Base-by-base conservation (phyloP, 2,329 filamentous ascomycete genomes). In the Aureobasidium pullulans region DNA sequence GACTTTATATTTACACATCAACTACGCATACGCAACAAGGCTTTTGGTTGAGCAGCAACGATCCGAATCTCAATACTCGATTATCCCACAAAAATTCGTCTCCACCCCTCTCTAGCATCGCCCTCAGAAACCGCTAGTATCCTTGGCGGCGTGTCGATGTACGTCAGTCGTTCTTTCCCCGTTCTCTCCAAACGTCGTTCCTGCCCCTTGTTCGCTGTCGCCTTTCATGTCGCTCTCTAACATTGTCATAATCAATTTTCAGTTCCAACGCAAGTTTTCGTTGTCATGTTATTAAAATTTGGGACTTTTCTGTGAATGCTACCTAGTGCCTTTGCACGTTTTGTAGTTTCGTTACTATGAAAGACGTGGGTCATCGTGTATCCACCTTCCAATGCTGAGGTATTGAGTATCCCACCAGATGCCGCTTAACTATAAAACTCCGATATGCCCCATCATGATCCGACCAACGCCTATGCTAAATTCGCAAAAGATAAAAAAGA, bases 381-480 rank as follows among this genome's bases (percentile, higher is more conserved):
- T 57, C 32, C 53, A 37, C 53, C 40, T 31, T 13, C 53, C 31
- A 29, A 57, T 57, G 53, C 52, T 42, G 31, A 43, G 36, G 29
- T 53, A 53, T 54, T 15, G 28, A 57, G 47, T 61, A 34, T 58
- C 31, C 54, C 54, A 42, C 46, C 60, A n/a, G 11, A 58, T 61
- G 60, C 60, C 52, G 49, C 50, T 8, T 44, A 16, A 15, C 11
- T 1, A 34, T 31, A n/a, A 36, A 56, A 44, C 54, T 46, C 34
- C 61, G 16, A 9, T 48, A 60, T 49, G 60, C 48, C 44, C 32
- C 58, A 59, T 61, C 62, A 64, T 64, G 60, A 63, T 62, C 64
- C 62, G 61, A 66, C 67, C 61, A 75, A 76, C 73, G 71, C 75
- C 72, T 63, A 67, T 73, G 73, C 73, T 75, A 72, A 73, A 65